These are phyloP conservation scores for Physcomitrium patens DNA, from an alignment of 225 moss, liverwort and hornwort species.

Conservation along the genomic window DNA sequence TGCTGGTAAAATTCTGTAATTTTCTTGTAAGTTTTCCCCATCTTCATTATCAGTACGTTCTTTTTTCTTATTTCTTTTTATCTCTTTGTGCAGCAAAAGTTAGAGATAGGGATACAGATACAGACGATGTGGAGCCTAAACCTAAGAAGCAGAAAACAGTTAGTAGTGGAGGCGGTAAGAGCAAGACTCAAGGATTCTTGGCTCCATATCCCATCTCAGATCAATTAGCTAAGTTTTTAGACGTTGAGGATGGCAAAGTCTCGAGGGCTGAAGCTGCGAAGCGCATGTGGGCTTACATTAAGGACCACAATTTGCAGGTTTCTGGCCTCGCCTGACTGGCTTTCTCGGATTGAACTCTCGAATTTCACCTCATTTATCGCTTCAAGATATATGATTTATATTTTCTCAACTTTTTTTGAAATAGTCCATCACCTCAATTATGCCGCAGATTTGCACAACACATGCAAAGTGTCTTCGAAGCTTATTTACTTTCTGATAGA, in stretches of 20 bases:
- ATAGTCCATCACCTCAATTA: not conserved
- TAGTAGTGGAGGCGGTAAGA: slow-evolving; percentile 48
- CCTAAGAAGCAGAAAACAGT: slow-evolving; percentile 54
- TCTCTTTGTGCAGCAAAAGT: slow-evolving; percentile 33
- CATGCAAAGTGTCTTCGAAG: not conserved
- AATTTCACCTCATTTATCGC: not conserved
- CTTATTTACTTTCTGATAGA: not conserved
- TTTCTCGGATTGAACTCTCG: slow-evolving; percentile 3
- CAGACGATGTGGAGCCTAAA: slow-evolving; percentile 59
- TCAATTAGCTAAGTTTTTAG: slow-evolving; percentile 76
- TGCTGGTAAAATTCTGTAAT: not conserved
- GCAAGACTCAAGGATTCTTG: slow-evolving; percentile 56
- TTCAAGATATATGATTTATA: not conserved
- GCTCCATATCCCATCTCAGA: slow-evolving; percentile 72
- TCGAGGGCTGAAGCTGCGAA: slow-evolving; percentile 81
- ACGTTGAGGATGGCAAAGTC: slow-evolving; percentile 73
- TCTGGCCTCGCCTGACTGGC: slow-evolving; percentile 2
- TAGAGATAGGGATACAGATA: slow-evolving; percentile 36
- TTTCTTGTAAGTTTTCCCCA: not conserved
- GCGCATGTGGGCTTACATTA: slow-evolving; percentile 89
- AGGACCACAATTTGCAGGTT: slow-evolving; percentile 83
- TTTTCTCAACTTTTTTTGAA: not conserved
- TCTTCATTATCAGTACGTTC: not conserved
- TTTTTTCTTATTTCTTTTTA: not conserved
- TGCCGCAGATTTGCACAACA: not conserved